These are phyloP conservation scores for Bertia moriformis DNA, from an alignment of 2,329 filamentous ascomycete species.

Conservation along the genomic window DNA sequence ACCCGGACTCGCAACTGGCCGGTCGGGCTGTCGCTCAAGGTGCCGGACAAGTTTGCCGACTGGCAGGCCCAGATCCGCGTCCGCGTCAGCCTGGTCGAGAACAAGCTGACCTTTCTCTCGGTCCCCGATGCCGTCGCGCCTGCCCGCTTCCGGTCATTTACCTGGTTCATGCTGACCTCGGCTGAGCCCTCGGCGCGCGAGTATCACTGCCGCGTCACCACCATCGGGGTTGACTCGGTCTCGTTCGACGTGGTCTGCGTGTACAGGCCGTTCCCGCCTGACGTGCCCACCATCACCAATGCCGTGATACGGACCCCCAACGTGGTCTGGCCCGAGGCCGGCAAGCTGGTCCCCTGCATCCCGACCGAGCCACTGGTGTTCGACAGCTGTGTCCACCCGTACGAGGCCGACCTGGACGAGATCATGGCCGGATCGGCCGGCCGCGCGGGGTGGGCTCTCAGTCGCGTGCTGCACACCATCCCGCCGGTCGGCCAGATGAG, in stretches of 20 bases:
- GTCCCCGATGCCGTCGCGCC: too few species aligned
- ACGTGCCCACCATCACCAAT: too few species aligned
- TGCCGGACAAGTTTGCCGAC: constrained; percentile 7
- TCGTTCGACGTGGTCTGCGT: not conserved
- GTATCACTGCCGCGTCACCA: not conserved
- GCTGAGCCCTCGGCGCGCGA: not conserved
- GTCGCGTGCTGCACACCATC: constrained; percentile 37
- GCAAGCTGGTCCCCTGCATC: not conserved
- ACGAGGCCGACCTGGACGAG: constrained; percentile 41
- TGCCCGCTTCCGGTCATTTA: too few species aligned
- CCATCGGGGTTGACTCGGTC: not conserved
- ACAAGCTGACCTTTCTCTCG: too few species aligned
- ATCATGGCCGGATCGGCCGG: constrained; percentile 20
- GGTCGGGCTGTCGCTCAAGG: not conserved
- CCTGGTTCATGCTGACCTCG: not conserved
- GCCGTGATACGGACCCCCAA: not conserved
- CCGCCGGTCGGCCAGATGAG: constrained; percentile 47
- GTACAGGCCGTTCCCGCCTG: too few species aligned
- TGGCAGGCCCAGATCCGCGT: not conserved
- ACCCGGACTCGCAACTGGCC: constrained; percentile 3
- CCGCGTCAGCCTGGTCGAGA: not conserved
- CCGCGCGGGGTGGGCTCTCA: constrained; percentile 34
- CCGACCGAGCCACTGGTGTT: constrained; percentile 7
- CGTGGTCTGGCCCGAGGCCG: not conserved
- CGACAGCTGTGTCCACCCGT: constrained; percentile 18